Base-by-base conservation (phyloP, 805 yeast genomes). In the Yarrowia sp. region DNA sequence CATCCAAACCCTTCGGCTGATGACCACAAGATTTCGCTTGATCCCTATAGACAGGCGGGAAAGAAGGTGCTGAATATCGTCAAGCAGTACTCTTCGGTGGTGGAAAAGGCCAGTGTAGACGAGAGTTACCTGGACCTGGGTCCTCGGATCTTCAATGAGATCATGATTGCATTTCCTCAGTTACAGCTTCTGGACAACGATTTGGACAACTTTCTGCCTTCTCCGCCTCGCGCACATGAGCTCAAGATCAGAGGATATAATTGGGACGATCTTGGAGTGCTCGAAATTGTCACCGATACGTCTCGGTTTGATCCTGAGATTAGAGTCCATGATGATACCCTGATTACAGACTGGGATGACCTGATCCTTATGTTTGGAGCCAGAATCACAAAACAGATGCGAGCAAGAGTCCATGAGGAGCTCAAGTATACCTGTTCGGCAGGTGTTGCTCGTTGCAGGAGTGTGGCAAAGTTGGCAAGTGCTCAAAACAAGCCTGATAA, bases 71-170 rank as follows among this genome's bases (percentile, higher is more conserved):
- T 92, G 74, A 80, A 85, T 42, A 79, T 94, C 0, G 83, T 95
- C 72, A 83, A 84, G 68, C 75, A 79, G 9, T 80, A 82, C 69
- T 90, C 94, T 74, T 88, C 86, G 68, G 72, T 83, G 15, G 91
- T 92, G 0, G 97, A 95, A 76, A 93, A 93, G 78, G 98, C 97
- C 0, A 92, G 98, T 78, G 95, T 93, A 19, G 99, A 95, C 78
- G 99, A 95, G 78, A 87, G 92, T 60, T 95, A 89, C 74, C 71
- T 95, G 71, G 98, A 95, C 77, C 76, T 95, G 47, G 97, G 98
- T 0, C 79, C 89, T 44, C 71, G 85, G 30, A 85, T 91, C 0
- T 82, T 84, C 72, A 69, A 75, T 1, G 78, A 75, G 63, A 76
- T 87, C 12, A 55, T 81, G 2, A 78, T 77, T 13, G 44, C 77